phyloP scores from a whole-genome alignment of 2,329 filamentous ascomycete genomes.

The Aspergillus sp. region DNA sequence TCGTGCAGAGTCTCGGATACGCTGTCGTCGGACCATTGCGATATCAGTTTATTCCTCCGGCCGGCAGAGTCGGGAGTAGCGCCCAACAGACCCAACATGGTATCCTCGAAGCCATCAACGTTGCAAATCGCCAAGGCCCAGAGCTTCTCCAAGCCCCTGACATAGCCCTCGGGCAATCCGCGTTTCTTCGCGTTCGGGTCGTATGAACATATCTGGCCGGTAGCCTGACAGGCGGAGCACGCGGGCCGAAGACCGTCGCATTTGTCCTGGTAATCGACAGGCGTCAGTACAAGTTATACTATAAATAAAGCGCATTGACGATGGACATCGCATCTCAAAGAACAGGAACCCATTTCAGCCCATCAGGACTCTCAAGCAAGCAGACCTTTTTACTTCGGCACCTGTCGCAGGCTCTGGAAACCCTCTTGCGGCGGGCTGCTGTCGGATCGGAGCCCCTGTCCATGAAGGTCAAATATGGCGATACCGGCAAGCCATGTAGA shows the following conservation, averaged over 20 bases:
- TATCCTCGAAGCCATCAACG: conserved; percentile 36
- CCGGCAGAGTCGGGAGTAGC: conserved; percentile 21
- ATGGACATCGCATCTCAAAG: background rate
- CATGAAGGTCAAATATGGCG: conserved; percentile 21
- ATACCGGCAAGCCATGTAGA: conserved; percentile 18
- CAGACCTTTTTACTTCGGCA: conserved; percentile 36
- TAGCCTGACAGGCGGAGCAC: conserved; percentile 34
- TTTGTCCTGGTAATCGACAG: conserved; percentile 23
- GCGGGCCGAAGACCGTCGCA: conserved; percentile 36
- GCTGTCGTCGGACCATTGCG: conserved; percentile 31
- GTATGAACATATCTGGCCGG: conserved; percentile 34
- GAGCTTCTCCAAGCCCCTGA: conserved; percentile 38
- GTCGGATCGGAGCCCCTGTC: conserved; percentile 30
- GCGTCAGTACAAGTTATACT: conserved; percentile 1
- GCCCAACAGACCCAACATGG: conserved; percentile 31
- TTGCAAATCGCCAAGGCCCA: conserved; percentile 37
- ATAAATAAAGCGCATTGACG: background rate
- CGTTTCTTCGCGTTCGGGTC: conserved; percentile 37
- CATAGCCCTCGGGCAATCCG: conserved; percentile 38
- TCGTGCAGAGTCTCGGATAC: conserved; percentile 35
- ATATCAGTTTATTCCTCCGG: conserved; percentile 26
- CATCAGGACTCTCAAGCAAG: conserved; percentile 2
- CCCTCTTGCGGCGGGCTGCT: conserved; percentile 35
- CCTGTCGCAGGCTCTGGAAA: conserved; percentile 37
- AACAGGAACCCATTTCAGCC: background rate